phyloP scores from a whole-genome alignment of 2,329 filamentous ascomycete species.

The Massarina eburnea region DNA sequence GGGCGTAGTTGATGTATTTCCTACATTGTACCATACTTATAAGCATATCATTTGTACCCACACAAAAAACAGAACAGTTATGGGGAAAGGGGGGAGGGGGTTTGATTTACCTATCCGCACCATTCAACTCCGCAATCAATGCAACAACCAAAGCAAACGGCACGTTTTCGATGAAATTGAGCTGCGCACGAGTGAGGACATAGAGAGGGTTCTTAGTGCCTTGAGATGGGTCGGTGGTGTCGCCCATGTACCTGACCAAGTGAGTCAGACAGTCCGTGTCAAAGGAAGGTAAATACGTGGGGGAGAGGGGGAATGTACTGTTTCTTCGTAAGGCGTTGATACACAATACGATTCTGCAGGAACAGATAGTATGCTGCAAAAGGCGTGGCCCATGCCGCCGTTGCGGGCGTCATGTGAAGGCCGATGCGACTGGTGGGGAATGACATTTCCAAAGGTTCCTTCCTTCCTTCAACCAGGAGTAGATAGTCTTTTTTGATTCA shows the following conservation, averaged over 20 bases:
- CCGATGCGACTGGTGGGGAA: conserved; percentile 28
- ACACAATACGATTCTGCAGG: conserved; percentile 44
- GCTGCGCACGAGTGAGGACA: conserved; percentile 40
- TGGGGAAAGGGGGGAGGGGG: background rate
- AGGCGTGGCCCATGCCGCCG: conserved; percentile 44
- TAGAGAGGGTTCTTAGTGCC: conserved; percentile 34
- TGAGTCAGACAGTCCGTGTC: conserved; percentile 11
- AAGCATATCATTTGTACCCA: background rate
- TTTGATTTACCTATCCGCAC: conserved; percentile 36
- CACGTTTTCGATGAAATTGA: conserved; percentile 50
- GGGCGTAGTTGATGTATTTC: conserved; percentile 39
- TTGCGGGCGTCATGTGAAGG: conserved; percentile 36
- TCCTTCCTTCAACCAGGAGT: too few relatives aligned
- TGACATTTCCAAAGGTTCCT: conserved; percentile 4
- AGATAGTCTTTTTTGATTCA: background rate
- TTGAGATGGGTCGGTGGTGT: conserved; percentile 16
- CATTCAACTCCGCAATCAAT: conserved; percentile 49
- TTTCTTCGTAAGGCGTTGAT: conserved; percentile 35
- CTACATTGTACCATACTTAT: conserved; percentile 9
- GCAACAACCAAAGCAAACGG: conserved; percentile 44
- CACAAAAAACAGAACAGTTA: too few relatives aligned
- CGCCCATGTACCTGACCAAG: conserved; percentile 26
- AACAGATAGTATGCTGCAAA: conserved; percentile 47
- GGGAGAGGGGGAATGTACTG: conserved; percentile 25
- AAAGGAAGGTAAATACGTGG: background rate